Evolutionary conservation across 257 asterid species (phyloP), one percentile per base, ranked within the genome.

Genomic region (Cruciata laevipes): DNA sequence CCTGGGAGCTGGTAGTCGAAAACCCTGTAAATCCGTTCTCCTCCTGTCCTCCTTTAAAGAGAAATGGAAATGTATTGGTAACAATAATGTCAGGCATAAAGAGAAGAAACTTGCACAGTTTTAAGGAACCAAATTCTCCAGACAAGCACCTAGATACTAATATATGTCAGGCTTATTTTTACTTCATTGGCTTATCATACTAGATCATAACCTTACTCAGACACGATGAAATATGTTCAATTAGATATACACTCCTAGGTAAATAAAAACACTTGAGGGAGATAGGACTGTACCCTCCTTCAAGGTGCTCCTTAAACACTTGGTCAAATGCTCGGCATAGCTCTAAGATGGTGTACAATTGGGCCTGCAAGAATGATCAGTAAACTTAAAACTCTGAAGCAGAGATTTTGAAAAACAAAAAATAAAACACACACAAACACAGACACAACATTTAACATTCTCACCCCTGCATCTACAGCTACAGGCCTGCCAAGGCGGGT

Each of bases 301-400:
- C 85, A 73, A 81, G 85, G 65, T 81, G 85, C 75, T 81, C 83
- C 77, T 78, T 81, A 56, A 81, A 75, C 72, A 81, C 65, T 70
- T 73, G 61, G 73, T 81, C 83, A 75, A 78, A 81, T 59, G 81
- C 83, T 7, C 85, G 83, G 67, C 85, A 81, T 13, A 81, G 77
- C 70, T 81, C 85, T 72, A 81, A 73, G 40, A 81, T 70, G 37
- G 83, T 61, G 71, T 81, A 78, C 25, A 81, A 53, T 33, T 75
- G 81, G 6, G 85, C 81, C 85, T 81, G 71, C 31, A 31, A 24
- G 58, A 49, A 58, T 20, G 35, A 56, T 24, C 55, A 38, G 23
- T 49, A 6, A 18, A 65, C 33, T 18, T 4, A 42, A 24, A n/a
- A 18, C 51, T 21, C 1, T 5, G 25, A 20, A 55, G 65, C 62